A percentile compares a stretch with the other conserved stretches of the same genome.
Conservation (phyloP, 1,284 basidiomycete genomes). For the Rhodotorula sp. region DNA sequence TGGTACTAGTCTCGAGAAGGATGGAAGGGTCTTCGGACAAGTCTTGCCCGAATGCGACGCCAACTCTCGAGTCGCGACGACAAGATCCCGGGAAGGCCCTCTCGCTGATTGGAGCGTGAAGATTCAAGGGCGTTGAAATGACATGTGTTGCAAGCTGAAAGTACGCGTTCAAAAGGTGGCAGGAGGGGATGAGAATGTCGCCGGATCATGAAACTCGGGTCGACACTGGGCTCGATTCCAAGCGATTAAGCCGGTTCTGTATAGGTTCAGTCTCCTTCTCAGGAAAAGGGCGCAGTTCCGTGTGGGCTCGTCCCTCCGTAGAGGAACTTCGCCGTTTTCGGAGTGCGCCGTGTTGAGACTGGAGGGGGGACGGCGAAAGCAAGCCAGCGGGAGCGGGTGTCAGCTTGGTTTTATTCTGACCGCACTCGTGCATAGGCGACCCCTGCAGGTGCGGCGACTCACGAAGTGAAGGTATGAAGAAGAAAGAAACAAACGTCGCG, state of each 20-base stretch:
- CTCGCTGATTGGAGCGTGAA: no score
- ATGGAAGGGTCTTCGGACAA: no score
- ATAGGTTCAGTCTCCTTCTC: conserved; percentile 20
- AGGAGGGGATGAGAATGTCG: background rate
- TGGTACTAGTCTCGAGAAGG: no score
- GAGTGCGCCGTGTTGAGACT: background rate
- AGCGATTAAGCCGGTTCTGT: conserved; percentile 19
- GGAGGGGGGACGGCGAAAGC: background rate
- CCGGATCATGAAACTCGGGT: conserved; percentile 13
- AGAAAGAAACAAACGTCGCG: background rate
- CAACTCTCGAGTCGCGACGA: no score
- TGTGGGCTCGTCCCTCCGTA: background rate
- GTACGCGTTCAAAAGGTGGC: no score
- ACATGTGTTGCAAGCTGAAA: no score
- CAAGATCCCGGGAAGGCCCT: no score
- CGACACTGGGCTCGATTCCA: background rate
- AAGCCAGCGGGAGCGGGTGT: background rate
- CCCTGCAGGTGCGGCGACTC: no score
- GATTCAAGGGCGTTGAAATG: no score
- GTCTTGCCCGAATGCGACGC: background rate
- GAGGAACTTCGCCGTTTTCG: background rate
- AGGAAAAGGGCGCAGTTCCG: conserved; percentile 12
- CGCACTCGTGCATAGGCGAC: no score
- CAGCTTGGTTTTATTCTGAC: no score
- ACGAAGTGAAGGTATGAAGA: background rate